Percentiles rank a stretch among this genome's conserved stretches.
Evolutionary conservation across 2,329 filamentous ascomycete species (phyloP).

Genomic region (Eurotiales sp.): DNA sequence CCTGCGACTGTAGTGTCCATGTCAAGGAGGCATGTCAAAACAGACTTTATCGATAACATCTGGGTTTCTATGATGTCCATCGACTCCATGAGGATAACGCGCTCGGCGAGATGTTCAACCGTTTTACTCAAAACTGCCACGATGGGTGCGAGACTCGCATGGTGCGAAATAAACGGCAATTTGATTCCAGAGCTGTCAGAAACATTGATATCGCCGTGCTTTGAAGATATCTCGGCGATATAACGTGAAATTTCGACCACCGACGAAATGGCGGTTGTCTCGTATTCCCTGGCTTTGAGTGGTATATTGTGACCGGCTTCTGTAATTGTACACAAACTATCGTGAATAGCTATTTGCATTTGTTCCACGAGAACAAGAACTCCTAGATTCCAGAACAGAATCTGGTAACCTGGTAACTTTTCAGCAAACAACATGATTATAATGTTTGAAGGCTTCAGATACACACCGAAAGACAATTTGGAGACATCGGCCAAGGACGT

Average conservation of each 20-base stretch:
- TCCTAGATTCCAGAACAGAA: conserved; percentile 1
- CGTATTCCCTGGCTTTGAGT: not conserved
- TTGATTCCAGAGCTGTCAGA: not conserved
- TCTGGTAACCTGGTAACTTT: not conserved
- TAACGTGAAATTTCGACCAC: not conserved
- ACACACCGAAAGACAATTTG: conserved; percentile 1
- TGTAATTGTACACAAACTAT: not conserved
- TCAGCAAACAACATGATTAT: not conserved
- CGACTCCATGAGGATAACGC: not conserved
- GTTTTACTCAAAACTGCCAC: conserved; percentile 3
- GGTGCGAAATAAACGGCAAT: conserved; percentile 7
- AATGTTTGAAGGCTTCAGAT: not conserved
- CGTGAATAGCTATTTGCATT: not conserved
- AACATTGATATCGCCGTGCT: not conserved
- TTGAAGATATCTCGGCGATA: not conserved
- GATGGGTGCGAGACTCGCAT: conserved; percentile 1
- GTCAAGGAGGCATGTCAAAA: not conserved
- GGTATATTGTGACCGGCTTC: not conserved
- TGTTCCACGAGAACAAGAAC: not conserved
- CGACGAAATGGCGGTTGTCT: not conserved
- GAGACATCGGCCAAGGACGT: not conserved
- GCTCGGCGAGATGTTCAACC: not conserved
- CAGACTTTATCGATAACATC: conserved; percentile 3
- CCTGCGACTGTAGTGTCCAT: not conserved
- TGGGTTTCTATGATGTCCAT: no score